phyloP scores from a whole-genome alignment of 2,329 filamentous ascomycete species.

The Phoma sp. region DNA sequence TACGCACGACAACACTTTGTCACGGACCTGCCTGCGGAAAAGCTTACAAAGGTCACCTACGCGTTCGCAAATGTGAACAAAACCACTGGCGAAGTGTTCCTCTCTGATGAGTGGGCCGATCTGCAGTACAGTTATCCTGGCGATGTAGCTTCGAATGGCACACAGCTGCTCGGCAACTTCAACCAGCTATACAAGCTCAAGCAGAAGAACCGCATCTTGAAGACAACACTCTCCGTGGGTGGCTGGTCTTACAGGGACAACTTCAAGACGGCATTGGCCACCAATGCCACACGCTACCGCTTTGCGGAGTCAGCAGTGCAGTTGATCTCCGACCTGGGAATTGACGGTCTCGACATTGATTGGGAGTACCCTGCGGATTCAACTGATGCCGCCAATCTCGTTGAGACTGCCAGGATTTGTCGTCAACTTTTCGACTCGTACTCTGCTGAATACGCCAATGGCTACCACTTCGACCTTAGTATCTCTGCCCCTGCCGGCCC shows the following conservation, averaged over 20 bases:
- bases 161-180: slow-evolving; percentile 76
- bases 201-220: slow-evolving; percentile 76
- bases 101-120: slow-evolving; percentile 33
- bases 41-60: slow-evolving; percentile 88
- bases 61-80: slow-evolving; percentile 88
- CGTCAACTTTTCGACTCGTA: slow-evolving; percentile 49
- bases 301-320: slow-evolving; percentile 76
- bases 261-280: slow-evolving; percentile 72
- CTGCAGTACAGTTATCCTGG: slow-evolving; percentile 69
- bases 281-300: slow-evolving; percentile 62
- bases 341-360: slow-evolving; percentile 60
- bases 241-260: slow-evolving; percentile 81
- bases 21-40: slow-evolving; percentile 79
- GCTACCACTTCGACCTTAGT: slow-evolving; percentile 52
- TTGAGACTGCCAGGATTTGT: slow-evolving; percentile 45
- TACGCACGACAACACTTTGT: slow-evolving; percentile 84
- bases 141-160: slow-evolving; percentile 71
- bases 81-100: slow-evolving; percentile 70
- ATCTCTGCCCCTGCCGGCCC: slow-evolving; percentile 54
- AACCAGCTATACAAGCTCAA: slow-evolving; percentile 81
- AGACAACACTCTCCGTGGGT: slow-evolving; percentile 80
- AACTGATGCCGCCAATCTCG: slow-evolving; percentile 46
- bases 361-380: slow-evolving; percentile 53
- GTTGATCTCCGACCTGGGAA: slow-evolving; percentile 80
- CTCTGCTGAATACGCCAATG: slow-evolving; percentile 43